phyloP scores from a whole-genome alignment of 805 yeast species.

The Barnettozyma sucrosica region DNA sequence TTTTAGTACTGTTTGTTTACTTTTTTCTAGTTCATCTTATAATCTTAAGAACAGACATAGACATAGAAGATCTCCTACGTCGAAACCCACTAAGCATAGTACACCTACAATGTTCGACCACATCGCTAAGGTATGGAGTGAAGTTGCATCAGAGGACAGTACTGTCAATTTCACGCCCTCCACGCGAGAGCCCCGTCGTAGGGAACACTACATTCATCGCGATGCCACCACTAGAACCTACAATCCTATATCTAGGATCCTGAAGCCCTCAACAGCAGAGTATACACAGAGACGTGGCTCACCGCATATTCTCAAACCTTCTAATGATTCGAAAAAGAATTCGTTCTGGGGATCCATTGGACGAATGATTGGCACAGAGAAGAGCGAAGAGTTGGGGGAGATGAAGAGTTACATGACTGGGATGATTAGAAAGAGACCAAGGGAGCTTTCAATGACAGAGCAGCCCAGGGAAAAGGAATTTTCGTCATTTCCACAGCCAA shows the following conservation, averaged over 20 bases:
- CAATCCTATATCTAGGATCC: slow-evolving; percentile 9
- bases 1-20: not conserved
- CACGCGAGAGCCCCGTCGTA: slow-evolving; percentile 2
- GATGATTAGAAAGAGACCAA: slow-evolving; percentile 19
- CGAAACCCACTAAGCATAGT: not conserved
- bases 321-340: slow-evolving; percentile 12
- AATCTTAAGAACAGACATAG: too few relatives aligned
- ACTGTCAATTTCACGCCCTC: slow-evolving; percentile 14
- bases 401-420: slow-evolving; percentile 23
- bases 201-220: slow-evolving; percentile 16
- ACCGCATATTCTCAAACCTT: slow-evolving; percentile 19
- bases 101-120: slow-evolving; percentile 16
- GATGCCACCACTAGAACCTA: not conserved
- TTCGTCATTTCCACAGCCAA: not conserved
- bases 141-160: slow-evolving; percentile 17
- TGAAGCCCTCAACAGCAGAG: not conserved
- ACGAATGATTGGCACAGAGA: slow-evolving; percentile 12
- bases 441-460: not conserved
- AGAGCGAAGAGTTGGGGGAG: slow-evolving; percentile 12
- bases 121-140: slow-evolving; percentile 21
- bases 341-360: slow-evolving; percentile 19
- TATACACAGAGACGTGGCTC: slow-evolving; percentile 10
- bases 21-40: too few relatives aligned
- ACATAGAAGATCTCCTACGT: not conserved
- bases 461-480: not conserved